Evolutionary conservation across 441 rosid species (phyloP).

Genomic region (Omphalea diandra): DNA sequence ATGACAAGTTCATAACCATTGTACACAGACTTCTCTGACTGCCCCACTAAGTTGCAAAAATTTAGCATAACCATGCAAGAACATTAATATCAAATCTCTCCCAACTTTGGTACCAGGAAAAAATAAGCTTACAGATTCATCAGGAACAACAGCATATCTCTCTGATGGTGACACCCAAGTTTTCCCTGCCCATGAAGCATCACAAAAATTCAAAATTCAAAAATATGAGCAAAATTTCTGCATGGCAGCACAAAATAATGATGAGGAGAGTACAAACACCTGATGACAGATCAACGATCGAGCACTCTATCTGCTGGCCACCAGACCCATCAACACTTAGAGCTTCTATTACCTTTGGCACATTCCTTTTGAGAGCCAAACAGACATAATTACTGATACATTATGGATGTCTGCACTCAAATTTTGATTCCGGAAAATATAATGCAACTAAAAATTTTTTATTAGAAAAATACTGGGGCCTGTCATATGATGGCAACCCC

Average conservation of each 20-base stretch:
- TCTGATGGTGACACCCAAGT: slow-evolving; percentile 82
- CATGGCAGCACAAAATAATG: not conserved
- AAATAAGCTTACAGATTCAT: slow-evolving; percentile 60
- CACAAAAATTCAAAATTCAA: not conserved
- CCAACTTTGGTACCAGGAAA: not conserved
- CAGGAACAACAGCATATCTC: slow-evolving; percentile 94
- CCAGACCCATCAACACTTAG: slow-evolving; percentile 84
- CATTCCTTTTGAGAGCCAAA: slow-evolving; percentile 49
- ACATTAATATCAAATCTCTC: not conserved
- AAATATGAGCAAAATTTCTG: not conserved
- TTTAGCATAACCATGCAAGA: not conserved
- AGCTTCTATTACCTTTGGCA: slow-evolving; percentile 70
- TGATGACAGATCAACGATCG: slow-evolving; percentile 60
- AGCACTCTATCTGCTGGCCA: slow-evolving; percentile 70
- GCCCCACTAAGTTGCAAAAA: not conserved
- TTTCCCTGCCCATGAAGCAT: slow-evolving; percentile 53
- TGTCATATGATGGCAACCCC: no score
- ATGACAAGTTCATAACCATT: not conserved
- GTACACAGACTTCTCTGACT: no score
- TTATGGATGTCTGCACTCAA: not conserved
- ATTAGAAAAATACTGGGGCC: no score
- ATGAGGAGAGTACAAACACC: slow-evolving; percentile 40
- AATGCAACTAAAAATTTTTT: not conserved
- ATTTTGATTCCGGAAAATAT: not conserved
- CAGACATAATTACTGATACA: slow-evolving; percentile 1